These are phyloP conservation scores for Nicotiana undulata DNA, from an alignment of 257 asterid species.

Conservation along the genomic window DNA sequence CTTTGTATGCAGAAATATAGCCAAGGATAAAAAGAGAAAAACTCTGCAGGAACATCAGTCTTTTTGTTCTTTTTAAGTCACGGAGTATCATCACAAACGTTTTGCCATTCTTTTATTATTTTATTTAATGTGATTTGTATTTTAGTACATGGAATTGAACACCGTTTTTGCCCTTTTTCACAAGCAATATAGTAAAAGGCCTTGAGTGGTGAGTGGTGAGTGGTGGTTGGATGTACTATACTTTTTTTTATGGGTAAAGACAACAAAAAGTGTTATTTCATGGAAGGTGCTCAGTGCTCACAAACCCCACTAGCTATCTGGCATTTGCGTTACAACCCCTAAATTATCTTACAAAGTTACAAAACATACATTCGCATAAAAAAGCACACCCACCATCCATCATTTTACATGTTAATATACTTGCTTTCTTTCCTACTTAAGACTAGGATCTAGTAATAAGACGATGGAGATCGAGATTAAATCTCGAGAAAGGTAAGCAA, in stretches of 20 bases:
- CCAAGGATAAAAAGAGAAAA: constrained; percentile 24
- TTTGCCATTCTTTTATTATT: background rate
- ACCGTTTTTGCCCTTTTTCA: background rate
- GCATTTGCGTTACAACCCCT: too few relatives aligned
- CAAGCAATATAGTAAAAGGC: background rate
- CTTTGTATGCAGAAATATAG: constrained; percentile 26
- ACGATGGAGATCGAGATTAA: too few relatives aligned
- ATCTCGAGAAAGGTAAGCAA: too few relatives aligned
- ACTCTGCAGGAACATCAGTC: background rate
- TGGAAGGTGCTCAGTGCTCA: background rate
- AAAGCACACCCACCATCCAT: too few relatives aligned
- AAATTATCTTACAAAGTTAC: too few relatives aligned
- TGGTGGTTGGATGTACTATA: constrained; percentile 12
- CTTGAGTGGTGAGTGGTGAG: too few relatives aligned
- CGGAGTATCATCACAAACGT: constrained; percentile 6
- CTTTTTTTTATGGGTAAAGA: background rate
- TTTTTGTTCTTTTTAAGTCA: constrained; percentile 10
- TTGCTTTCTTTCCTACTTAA: too few relatives aligned
- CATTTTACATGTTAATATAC: too few relatives aligned
- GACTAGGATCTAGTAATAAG: too few relatives aligned
- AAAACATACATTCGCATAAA: too few relatives aligned
- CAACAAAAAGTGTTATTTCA: constrained; percentile 8
- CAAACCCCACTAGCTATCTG: background rate
- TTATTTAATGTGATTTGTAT: background rate
- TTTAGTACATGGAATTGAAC: background rate